These are phyloP conservation scores for Raffaelea ambrosiae DNA, from an alignment of 2,329 filamentous ascomycete genomes.

Conservation along the genomic window DNA sequence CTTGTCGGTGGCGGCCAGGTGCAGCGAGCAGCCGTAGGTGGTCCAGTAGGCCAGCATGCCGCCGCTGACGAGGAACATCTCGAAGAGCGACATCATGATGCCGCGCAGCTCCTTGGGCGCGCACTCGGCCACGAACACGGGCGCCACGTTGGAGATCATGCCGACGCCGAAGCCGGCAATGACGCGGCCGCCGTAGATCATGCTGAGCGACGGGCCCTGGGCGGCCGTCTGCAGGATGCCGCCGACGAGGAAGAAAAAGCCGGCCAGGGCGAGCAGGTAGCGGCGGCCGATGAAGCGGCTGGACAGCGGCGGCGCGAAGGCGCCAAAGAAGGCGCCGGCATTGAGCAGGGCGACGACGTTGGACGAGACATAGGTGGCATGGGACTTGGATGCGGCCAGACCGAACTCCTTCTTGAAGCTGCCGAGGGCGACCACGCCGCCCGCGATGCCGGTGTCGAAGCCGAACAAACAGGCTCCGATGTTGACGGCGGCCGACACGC, in stretches of 20 bases:
- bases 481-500: conserved; percentile 2
- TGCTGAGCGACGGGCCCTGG: conserved; percentile 1
- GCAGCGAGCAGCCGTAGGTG: conserved; percentile 32
- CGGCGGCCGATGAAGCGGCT: background rate
- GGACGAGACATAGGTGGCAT: background rate
- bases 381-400: background rate
- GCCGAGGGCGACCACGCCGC: background rate
- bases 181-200: conserved; percentile 29
- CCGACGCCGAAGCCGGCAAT: conserved; percentile 26
- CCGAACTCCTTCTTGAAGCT: background rate
- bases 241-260: background rate
- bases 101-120: conserved; percentile 37
- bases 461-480: conserved; percentile 2
- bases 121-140: conserved; percentile 36
- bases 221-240: conserved; percentile 3
- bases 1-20: conserved; percentile 24
- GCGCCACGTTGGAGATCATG: conserved; percentile 31
- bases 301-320: background rate
- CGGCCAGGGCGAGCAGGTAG: background rate
- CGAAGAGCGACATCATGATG: conserved; percentile 31
- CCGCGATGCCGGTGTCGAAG: conserved; percentile 1
- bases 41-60: conserved; percentile 31
- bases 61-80: conserved; percentile 35
- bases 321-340: conserved; percentile 1
- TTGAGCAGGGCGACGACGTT: conserved; percentile 2